Evolutionary conservation across 129 eudicot species (phyloP).

Genomic region (Pulicaria dysenterica): DNA sequence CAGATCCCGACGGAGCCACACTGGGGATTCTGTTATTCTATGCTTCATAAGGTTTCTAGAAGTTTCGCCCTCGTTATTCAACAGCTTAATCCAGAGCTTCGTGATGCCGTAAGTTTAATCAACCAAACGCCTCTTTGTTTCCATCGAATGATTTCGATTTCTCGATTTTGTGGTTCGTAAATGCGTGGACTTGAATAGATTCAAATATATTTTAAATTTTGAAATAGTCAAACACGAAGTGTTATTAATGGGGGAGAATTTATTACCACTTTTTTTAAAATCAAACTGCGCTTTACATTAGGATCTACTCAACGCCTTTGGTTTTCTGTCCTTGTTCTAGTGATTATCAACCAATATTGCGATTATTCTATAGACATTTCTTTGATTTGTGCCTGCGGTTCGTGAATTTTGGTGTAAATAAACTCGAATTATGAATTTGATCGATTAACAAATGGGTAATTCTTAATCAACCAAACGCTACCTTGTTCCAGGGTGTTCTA

Average conservation of each 20-base stretch:
- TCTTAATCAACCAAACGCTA: background rate
- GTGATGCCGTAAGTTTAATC: conserved; percentile 70
- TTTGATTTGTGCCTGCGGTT: background rate
- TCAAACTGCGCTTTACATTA: background rate
- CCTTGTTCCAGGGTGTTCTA: background rate
- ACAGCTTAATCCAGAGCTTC: conserved; percentile 83
- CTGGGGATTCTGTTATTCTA: conserved; percentile 90
- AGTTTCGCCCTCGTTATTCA: conserved; percentile 94
- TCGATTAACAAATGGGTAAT: conserved; percentile 24
- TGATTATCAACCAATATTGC: background rate
- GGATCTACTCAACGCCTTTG: background rate
- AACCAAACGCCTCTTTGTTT: background rate
- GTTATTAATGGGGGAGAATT: too few relatives aligned
- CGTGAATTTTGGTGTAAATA: background rate
- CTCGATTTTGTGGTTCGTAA: background rate
- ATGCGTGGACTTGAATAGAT: background rate
- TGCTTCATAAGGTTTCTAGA: conserved; percentile 95
- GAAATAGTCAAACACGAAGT: background rate
- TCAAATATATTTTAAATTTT: background rate
- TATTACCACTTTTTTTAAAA: background rate
- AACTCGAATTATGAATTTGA: background rate
- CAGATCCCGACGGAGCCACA: conserved; percentile 95
- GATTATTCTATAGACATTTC: background rate
- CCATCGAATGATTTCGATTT: background rate
- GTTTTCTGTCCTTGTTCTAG: background rate